Percentiles rank a stretch among this genome's conserved stretches.
Conservation (phyloP, 345 rosid genomes). For the Zanthoxylum bungeanum region DNA sequence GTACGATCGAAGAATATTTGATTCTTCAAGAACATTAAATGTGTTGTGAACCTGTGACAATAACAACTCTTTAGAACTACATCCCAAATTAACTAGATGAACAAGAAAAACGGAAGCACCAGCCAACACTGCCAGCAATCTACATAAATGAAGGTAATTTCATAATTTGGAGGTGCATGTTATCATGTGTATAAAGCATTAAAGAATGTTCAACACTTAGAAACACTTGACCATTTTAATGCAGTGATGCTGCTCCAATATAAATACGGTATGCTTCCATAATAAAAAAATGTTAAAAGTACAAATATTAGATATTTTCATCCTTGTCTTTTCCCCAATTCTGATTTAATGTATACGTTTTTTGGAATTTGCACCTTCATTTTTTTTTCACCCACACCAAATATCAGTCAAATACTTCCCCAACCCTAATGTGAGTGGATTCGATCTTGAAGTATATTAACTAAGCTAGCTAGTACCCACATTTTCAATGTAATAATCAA, state of each 20-base stretch:
- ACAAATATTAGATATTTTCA: background rate
- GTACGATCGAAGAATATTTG: constrained; percentile 64
- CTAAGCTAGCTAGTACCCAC: background rate
- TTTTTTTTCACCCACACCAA: background rate
- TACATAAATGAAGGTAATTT: background rate
- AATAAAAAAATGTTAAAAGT: background rate
- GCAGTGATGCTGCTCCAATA: background rate
- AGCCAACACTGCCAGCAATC: background rate
- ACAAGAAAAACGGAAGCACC: constrained; percentile 9
- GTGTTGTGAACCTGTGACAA: constrained; percentile 65
- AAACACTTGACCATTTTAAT: background rate
- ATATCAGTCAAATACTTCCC: background rate
- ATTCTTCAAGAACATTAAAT: constrained; percentile 79
- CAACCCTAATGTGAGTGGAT: background rate
- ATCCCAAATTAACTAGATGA: constrained; percentile 1
- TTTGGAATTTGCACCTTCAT: background rate
- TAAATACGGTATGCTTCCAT: background rate
- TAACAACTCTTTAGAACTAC: constrained; percentile 13
- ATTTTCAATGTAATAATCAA: background rate
- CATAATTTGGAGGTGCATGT: background rate
- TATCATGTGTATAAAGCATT: background rate
- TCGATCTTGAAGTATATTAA: background rate
- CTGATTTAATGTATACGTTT: background rate
- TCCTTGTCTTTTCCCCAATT: background rate
- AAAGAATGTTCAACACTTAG: background rate